Conservation (phyloP, 2,329 filamentous ascomycete species). For the Daldinia sp. region DNA sequence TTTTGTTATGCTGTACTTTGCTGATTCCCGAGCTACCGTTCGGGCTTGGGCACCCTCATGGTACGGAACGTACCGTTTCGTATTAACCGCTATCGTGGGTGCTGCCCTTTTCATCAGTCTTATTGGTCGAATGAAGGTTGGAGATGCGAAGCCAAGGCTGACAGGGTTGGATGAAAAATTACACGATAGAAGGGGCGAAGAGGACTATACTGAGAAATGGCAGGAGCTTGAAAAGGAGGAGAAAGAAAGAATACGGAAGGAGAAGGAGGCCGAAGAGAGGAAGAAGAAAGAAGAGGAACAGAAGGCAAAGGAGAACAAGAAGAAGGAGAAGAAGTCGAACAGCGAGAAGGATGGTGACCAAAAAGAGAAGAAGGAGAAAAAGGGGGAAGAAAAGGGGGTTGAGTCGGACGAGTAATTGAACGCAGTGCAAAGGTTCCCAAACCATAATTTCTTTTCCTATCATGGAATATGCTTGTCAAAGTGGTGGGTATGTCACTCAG, state of each 20-base stretch:
- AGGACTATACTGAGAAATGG: slow-evolving; percentile 60
- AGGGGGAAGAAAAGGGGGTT: not conserved
- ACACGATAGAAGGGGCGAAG: slow-evolving; percentile 50
- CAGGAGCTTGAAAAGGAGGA: slow-evolving; percentile 54
- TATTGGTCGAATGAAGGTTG: slow-evolving; percentile 84
- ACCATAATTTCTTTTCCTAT: not conserved
- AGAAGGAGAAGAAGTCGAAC: slow-evolving; percentile 31
- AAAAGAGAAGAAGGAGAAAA: slow-evolving; percentile 31
- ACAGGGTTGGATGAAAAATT: slow-evolving; percentile 57
- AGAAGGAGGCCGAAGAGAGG: slow-evolving; percentile 48
- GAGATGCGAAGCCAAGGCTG: slow-evolving; percentile 53
- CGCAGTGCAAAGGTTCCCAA: not conserved
- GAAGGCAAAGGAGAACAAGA: slow-evolving; percentile 35
- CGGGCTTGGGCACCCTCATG: slow-evolving; percentile 84
- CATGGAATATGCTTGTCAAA: not conserved
- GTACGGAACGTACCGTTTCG: slow-evolving; percentile 92
- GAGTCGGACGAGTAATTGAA: not conserved
- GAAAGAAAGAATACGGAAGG: slow-evolving; percentile 51
- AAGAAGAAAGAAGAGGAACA: slow-evolving; percentile 48
- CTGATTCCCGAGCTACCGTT: slow-evolving; percentile 78
- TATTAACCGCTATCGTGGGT: slow-evolving; percentile 90
- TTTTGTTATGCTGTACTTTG: slow-evolving; percentile 88
- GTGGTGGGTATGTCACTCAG: not conserved
- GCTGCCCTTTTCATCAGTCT: slow-evolving; percentile 83
- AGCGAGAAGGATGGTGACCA: slow-evolving; percentile 35